phyloP scores from a whole-genome alignment of 1,284 basidiomycete species.

The Ustilago tritici region DNA sequence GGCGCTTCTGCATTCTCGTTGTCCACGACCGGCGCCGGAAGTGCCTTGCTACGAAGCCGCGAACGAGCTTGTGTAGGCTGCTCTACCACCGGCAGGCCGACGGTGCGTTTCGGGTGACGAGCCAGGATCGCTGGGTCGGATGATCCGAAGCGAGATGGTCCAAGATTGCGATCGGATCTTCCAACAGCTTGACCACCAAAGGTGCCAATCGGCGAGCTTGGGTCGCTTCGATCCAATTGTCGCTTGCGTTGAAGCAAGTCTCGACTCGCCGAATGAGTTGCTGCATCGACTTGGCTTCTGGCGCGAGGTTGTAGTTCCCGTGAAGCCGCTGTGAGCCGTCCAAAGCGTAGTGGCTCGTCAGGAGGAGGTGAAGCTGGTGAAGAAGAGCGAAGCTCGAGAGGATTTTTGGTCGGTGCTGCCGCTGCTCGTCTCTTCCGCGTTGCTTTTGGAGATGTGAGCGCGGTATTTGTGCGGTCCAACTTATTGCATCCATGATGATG shows the following conservation, averaged over 20 bases:
- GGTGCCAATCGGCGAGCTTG: conserved; percentile 32
- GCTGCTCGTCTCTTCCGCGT: conserved; percentile 14
- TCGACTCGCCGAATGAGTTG: background rate
- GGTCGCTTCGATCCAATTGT: conserved; percentile 11
- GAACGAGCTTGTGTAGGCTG: background rate
- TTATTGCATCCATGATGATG: conserved; percentile 5
- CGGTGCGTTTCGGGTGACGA: conserved; percentile 6
- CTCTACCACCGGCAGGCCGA: conserved; percentile 6
- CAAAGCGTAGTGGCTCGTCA: background rate
- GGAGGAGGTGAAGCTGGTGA: conserved; percentile 16
- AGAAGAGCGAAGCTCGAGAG: conserved; percentile 27
- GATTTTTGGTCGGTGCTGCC: conserved; percentile 3
- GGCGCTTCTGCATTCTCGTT: conserved; percentile 18
- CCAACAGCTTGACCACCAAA: conserved; percentile 18
- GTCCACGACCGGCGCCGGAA: background rate
- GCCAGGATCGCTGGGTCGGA: background rate
- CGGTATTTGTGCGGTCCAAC: background rate
- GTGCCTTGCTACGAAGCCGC: background rate
- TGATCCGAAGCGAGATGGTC: conserved; percentile 8
- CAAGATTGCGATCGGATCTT: conserved; percentile 4
- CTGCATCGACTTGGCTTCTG: background rate
- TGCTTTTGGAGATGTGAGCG: conserved; percentile 16
- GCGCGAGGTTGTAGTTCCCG: background rate
- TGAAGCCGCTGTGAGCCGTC: background rate
- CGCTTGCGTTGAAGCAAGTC: conserved; percentile 7